These are phyloP conservation scores for Chaetomiaceae sp. DNA, from an alignment of 2,329 filamentous ascomycete species.

Conservation along the genomic window DNA sequence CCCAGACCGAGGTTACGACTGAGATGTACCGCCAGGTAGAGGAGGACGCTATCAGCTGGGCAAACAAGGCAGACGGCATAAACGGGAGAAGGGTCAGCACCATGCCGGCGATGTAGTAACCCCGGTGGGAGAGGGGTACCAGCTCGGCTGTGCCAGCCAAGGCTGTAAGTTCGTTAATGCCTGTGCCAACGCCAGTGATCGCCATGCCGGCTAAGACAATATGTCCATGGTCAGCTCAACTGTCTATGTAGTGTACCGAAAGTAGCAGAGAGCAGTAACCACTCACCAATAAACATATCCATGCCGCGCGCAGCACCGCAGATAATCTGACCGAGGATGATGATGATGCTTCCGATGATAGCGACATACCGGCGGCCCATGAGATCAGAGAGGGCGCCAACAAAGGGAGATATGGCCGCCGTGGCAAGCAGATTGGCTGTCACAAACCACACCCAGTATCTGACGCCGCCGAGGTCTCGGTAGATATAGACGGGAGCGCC, in stretches of 20 bases:
- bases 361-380: constrained; percentile 58
- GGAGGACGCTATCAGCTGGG: constrained; percentile 46
- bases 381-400: constrained; percentile 61
- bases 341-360: constrained; percentile 47
- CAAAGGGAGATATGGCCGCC: constrained; percentile 57
- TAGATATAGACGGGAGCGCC: constrained; percentile 43
- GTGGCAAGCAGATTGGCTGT: constrained; percentile 51
- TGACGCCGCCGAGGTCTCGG: constrained; percentile 54
- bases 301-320: constrained; percentile 54
- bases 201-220: constrained; percentile 40
- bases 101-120: constrained; percentile 56
- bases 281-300: constrained; percentile 56
- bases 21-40: constrained; percentile 54
- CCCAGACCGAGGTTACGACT: constrained; percentile 49
- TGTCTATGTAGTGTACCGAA: no score
- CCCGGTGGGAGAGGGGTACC: constrained; percentile 60
- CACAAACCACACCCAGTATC: constrained; percentile 59
- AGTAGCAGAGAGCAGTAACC: background rate
- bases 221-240: background rate
- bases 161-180: constrained; percentile 64
- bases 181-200: constrained; percentile 60
- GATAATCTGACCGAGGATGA: constrained; percentile 58
- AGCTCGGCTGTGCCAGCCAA: constrained; percentile 65
- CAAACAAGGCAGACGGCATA: constrained; percentile 58
- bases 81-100: constrained; percentile 61